A percentile compares a stretch with the other conserved stretches of the same genome.
Conservation (phyloP, 768 basidiomycete species). For the Amanita brunnescens region DNA sequence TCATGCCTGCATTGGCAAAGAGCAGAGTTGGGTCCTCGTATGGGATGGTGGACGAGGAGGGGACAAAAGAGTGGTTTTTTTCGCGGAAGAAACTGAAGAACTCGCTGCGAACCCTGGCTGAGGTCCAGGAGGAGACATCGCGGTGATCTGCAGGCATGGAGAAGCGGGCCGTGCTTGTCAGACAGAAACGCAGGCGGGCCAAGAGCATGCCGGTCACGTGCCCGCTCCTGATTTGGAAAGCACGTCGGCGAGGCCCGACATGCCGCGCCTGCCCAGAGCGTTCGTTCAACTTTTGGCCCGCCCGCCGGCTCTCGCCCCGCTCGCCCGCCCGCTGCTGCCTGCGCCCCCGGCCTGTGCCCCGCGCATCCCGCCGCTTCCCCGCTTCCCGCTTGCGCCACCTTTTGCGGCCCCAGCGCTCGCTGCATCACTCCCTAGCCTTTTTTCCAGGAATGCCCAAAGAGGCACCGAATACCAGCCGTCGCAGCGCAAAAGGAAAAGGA, state of each 20-base stretch:
- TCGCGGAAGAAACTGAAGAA: slow-evolving; percentile 86
- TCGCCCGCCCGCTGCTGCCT: slow-evolving; percentile 9
- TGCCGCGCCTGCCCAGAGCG: slow-evolving; percentile 37
- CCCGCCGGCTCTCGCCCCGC: slow-evolving; percentile 22
- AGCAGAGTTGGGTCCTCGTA: slow-evolving; percentile 97
- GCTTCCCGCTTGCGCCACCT: slow-evolving; percentile 15
- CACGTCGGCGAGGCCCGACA: slow-evolving; percentile 11
- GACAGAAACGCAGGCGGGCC: neutral
- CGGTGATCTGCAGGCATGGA: slow-evolving; percentile 27
- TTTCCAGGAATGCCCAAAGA: slow-evolving; percentile 54
- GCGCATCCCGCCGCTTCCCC: slow-evolving; percentile 11
- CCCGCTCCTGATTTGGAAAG: neutral
- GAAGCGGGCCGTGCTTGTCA: slow-evolving; percentile 11
- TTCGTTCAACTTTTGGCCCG: slow-evolving; percentile 27
- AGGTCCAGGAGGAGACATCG: slow-evolving; percentile 58
- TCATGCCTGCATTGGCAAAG: slow-evolving; percentile 98
- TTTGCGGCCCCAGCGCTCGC: slow-evolving; percentile 16
- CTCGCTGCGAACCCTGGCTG: slow-evolving; percentile 74
- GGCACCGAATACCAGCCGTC: slow-evolving; percentile 98
- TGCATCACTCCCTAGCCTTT: slow-evolving; percentile 9
- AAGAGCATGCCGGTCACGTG: slow-evolving; percentile 2
- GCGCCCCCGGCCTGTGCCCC: neutral
- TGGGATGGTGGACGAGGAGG: slow-evolving; percentile 88
- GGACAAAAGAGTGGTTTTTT: slow-evolving; percentile 80
- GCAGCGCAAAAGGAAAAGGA: slow-evolving; percentile 86